Base-by-base conservation (phyloP, 2,329 filamentous ascomycete species). In the Fusarium sp. region DNA sequence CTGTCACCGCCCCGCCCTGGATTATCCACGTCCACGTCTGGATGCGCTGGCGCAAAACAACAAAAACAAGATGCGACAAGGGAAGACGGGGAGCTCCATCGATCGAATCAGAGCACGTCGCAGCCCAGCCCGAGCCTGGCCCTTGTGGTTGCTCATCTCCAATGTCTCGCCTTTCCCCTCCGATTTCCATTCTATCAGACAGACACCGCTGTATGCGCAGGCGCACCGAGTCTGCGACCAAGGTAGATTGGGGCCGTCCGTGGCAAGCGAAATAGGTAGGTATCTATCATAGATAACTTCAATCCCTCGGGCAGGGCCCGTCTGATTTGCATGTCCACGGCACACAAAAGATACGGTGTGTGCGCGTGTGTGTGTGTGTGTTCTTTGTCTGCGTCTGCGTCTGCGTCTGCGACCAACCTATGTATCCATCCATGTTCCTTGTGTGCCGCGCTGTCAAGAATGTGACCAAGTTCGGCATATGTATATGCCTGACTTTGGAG, bases 41-140 rank as follows among this genome's bases (percentile, higher is more conserved):
- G 54, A 71, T 71, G 69, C 67, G 69, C 69, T 66, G 62, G 62
- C 62, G 62, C 62, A 66, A 70, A 67, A 65, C 65, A 67, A 69
- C 65, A 70, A 64, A 61, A 69, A 60, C 55, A 64, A 65, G 65
- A 71, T 69, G 69, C 69, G 65, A 71, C 67, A 65, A 51, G 46
- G 48, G 55, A 58, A 65, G 43, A 48, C 48, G 36, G 45, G 56
- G 49, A 55, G 50, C 53, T 57, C 50, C 49, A 58, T 63, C 50
- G 29, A 52, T 42, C 67, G 60, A 71, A 71, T 71, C 68, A 71
- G 59, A 40, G 49, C 35, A 47, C 58, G 44, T 69, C 62, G 62
- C 68, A 69, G 66, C 68, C 68, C 68, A 70, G 62, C 54, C 50
- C 53, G 57, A 53, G 35, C 44, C 49, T 49, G 54, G 31, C 44